These are phyloP conservation scores for Ceratocystis albifundus DNA, from an alignment of 2,329 filamentous ascomycete species.

Conservation along the genomic window DNA sequence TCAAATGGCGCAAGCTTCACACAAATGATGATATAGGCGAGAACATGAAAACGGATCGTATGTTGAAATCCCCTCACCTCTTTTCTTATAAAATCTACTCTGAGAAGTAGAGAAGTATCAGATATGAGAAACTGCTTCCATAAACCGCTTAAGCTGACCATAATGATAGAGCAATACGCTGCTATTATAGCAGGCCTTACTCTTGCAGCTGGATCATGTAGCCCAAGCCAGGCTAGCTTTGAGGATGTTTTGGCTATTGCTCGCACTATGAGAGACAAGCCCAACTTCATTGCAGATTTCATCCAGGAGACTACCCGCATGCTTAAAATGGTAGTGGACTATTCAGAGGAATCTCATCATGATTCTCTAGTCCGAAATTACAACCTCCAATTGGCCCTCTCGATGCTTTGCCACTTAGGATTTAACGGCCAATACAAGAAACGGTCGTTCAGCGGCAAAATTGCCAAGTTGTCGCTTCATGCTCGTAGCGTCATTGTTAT, in stretches of 20 bases:
- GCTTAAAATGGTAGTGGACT: conserved; percentile 66
- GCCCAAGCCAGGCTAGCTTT: conserved; percentile 41
- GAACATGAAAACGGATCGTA: conserved; percentile 20
- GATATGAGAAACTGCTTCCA: neutral
- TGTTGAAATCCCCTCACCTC: neutral
- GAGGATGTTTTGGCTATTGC: conserved; percentile 63
- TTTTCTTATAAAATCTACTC: too few species aligned
- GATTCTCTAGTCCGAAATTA: conserved; percentile 63
- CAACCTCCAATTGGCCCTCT: conserved; percentile 62
- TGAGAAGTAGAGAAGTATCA: too few species aligned
- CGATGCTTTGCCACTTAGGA: conserved; percentile 67
- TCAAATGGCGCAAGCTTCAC: conserved; percentile 47
- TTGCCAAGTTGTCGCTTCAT: conserved; percentile 64
- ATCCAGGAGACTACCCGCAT: conserved; percentile 56
- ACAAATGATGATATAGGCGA: conserved; percentile 40
- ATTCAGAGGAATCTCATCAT: conserved; percentile 60
- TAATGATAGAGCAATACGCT: conserved; percentile 38
- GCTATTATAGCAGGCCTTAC: conserved; percentile 53
- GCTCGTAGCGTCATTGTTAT: conserved; percentile 59
- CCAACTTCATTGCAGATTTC: conserved; percentile 47
- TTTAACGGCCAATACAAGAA: conserved; percentile 52
- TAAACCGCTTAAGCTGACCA: neutral
- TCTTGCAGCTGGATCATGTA: conserved; percentile 38
- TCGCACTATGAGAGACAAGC: conserved; percentile 37
- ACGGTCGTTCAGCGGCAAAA: conserved; percentile 57